Conservation (phyloP, 2,329 filamentous ascomycete genomes). For the Colletotrichum noveboracense region DNA sequence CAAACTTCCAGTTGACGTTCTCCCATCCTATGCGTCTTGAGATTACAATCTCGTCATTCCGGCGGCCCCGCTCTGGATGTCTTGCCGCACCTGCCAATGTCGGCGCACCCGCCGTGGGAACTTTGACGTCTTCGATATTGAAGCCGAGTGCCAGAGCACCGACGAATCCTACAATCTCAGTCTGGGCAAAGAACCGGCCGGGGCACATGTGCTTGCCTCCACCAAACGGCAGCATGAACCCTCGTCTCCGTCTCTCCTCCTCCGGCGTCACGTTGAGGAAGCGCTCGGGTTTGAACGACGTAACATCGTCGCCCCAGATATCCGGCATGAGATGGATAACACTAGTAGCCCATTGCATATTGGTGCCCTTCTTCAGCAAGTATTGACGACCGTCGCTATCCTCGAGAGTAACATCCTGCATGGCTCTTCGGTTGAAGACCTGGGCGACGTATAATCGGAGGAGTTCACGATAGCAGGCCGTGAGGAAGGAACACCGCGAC, state of each 20-base stretch:
- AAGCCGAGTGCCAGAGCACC: conserved; percentile 26
- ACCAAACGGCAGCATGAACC: conserved; percentile 35
- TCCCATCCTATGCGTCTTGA: conserved; percentile 28
- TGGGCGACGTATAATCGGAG: conserved; percentile 43
- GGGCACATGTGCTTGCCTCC: conserved; percentile 37
- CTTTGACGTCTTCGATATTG: conserved; percentile 24
- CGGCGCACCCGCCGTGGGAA: conserved; percentile 16
- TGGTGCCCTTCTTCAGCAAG: conserved; percentile 28
- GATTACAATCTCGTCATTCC: conserved; percentile 11
- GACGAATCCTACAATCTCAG: conserved; percentile 32
- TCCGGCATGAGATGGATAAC: conserved; percentile 26
- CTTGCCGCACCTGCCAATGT: conserved; percentile 14
- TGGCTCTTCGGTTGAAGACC: conserved; percentile 41
- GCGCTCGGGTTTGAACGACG: conserved; percentile 27
- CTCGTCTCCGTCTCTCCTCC: conserved; percentile 27
- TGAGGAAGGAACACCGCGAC: conserved; percentile 43
- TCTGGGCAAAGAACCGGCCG: conserved; percentile 33
- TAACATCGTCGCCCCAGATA: conserved; percentile 28
- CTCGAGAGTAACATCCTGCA: conserved; percentile 39
- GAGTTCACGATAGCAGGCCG: conserved; percentile 47
- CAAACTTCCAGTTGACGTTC: conserved; percentile 27
- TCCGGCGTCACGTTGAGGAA: conserved; percentile 23
- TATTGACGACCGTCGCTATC: conserved; percentile 27
- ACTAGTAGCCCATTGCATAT: conserved; percentile 30
- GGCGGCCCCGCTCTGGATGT: conserved; percentile 6